Evolutionary conservation across 139 green algal genomes (phyloP), one percentile per base, ranked within the genome.

Genomic region (Volvox africanus): DNA sequence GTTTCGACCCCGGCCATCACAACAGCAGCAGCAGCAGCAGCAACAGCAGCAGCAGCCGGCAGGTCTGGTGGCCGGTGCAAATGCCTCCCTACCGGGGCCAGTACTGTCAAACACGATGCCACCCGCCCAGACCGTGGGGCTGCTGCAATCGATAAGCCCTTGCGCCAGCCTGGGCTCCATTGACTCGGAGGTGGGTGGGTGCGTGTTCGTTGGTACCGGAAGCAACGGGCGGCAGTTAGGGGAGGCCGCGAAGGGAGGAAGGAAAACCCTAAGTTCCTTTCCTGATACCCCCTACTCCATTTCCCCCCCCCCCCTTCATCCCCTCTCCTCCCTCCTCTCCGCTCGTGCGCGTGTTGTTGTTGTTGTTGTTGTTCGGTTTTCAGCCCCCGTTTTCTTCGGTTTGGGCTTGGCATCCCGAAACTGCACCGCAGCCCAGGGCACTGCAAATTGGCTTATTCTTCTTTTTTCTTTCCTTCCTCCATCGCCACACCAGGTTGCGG

Each of bases 151-250:
- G 1, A 62, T 68, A 1, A 78, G 61, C 67, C 26, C 71, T 13
- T 62, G 44, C 28, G 44, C 37, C 19, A 89, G 85, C 71, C 14
- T 73, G 0, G 44, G 35, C 0, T 89, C 85, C 0, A 26, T 89
- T 1, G 85, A 89, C 17, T 89, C 85, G 3, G 85, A 89, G 71
- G 82, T 88, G 65, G 1, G 61, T 44, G 26, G 28, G 71, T 79
- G 71, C 32, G 71, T 73, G 11, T 73, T 2, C 16, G 6, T 73
- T 2, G 5, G 65, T 73, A 73, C 65, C 12, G 5, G 65, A 24
- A 73, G n/a, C n/a, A 30, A 12, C 65, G 65, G 2, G 65, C 2
- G 65, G 21, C 65, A 73, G 65, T 11, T 6, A 28, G 24, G 65
- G 65, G 24, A 6, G 65, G 65, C 65, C 16, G 21, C 65, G 65